phyloP scores from a whole-genome alignment of 2,329 filamentous ascomycete genomes.

The Microcera coccophila region DNA sequence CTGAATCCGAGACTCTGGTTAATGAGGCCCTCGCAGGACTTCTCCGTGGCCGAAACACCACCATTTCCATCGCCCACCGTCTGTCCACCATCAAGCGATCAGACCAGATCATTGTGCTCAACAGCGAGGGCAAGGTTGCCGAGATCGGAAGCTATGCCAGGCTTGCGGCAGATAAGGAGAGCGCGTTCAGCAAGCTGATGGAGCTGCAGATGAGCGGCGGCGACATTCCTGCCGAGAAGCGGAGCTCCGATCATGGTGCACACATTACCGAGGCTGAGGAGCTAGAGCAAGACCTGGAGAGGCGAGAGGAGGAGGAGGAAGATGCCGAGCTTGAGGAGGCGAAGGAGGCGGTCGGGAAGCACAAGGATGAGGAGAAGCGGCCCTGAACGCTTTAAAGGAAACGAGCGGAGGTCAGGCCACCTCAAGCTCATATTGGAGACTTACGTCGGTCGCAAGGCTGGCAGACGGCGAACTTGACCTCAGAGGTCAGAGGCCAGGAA shows the following conservation, averaged over 20 bases:
- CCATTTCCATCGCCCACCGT: slow-evolving; percentile 94
- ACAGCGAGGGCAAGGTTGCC: slow-evolving; percentile 80
- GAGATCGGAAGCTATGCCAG: slow-evolving; percentile 82
- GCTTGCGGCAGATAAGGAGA: slow-evolving; percentile 67
- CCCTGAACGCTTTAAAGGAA: slow-evolving; percentile 10
- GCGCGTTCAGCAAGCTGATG: slow-evolving; percentile 93
- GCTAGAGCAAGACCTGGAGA: slow-evolving; percentile 47
- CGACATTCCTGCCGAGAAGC: slow-evolving; percentile 53
- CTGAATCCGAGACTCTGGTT: slow-evolving; percentile 93
- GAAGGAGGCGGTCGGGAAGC: slow-evolving; percentile 17
- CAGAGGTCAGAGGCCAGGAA: slow-evolving; percentile 3
- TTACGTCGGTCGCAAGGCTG: slow-evolving; percentile 1
- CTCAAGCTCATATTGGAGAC: neutral
- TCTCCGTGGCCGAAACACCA: slow-evolving; percentile 84
- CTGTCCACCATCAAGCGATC: slow-evolving; percentile 95
- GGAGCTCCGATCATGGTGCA: slow-evolving; percentile 29
- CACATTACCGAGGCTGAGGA: slow-evolving; percentile 51
- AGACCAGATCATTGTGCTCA: slow-evolving; percentile 89
- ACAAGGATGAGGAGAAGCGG: slow-evolving; percentile 17
- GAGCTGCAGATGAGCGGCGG: slow-evolving; percentile 96
- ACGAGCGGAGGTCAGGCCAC: slow-evolving; percentile 3
- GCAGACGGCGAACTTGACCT: slow-evolving; percentile 1
- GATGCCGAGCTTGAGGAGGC: slow-evolving; percentile 30
- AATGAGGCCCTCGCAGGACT: slow-evolving; percentile 82
- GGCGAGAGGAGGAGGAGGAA: slow-evolving; percentile 34